Base-by-base conservation (phyloP, 352 stramenopile species). In the Phytophthora capsici region DNA sequence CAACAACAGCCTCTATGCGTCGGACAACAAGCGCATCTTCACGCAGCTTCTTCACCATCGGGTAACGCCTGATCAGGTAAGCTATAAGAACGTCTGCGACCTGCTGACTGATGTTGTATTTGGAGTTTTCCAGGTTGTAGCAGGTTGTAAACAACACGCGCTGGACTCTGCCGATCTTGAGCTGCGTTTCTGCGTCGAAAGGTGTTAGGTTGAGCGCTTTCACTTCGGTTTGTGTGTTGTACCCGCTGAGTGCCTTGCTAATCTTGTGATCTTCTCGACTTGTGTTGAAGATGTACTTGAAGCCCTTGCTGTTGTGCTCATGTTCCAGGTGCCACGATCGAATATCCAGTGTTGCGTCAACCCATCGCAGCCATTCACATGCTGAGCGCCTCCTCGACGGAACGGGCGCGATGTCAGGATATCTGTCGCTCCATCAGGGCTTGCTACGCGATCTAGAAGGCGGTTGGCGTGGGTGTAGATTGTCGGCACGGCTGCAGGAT, bases 341-440 rank as follows among this genome's bases (percentile, higher is more conserved):
- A 57, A 68, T 8, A 68, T 65, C 46, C 64, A 73, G 16, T 22
- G 36, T 4, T 22, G 32, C 2, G 26, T 64, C 13, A 65, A 19
- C 0, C 34, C 26, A 3, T 61, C 47, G 4, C 36, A 51, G n/a
- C 58, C 48, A 30, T 60, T 66, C 25, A 43, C 49, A 20, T 60
- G 58, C 22, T 66, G 48, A 5, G 40, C 30, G 5, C 49, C 58
- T 2, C 40, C 60, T 16, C 66, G 51, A 0, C 58, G 38, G 49
- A 80, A 72, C 0, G 68, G 73, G 14, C 73, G 72, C 1, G 64
- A 77, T 1, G 55, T 68, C 3, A 75, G 43, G 6, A 26, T 6
- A 4, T 43, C 53, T 5, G 45, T 17, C 0, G 75, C 51, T 2
- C 50, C 63, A 19, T 53, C 53, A 0, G 23, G 25, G 0, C 0